Evolutionary conservation across 2,329 filamentous ascomycete genomes (phyloP).

Genomic region (Penicillium digitatum): DNA sequence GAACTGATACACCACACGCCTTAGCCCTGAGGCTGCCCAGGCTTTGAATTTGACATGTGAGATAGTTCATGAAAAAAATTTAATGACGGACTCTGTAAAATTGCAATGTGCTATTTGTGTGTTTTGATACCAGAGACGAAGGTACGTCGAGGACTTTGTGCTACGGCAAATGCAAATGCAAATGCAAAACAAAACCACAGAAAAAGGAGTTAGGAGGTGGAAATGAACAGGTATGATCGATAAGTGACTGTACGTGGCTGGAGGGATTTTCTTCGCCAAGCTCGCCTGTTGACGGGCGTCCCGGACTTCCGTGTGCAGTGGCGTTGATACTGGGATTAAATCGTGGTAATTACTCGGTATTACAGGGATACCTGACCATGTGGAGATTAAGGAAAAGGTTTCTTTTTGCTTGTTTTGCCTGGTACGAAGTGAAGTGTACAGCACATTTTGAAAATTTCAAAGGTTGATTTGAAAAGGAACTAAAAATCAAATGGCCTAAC

Average conservation of each 20-base stretch:
- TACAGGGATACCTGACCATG: background rate
- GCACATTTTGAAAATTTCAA: background rate
- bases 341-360: background rate
- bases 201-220: too few relatives aligned
- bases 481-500: too few relatives aligned
- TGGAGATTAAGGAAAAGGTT: background rate
- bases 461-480: background rate
- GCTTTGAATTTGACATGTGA: background rate
- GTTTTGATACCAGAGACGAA: background rate
- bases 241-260: background rate
- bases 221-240: background rate
- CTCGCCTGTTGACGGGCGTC: background rate
- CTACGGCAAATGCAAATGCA: too few relatives aligned
- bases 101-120: background rate
- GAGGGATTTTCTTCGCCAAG: background rate
- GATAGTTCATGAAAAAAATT: background rate
- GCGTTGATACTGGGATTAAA: background rate
- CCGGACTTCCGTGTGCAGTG: background rate
- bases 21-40: background rate
- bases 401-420: background rate
- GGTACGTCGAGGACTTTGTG: background rate
- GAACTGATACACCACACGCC: background rate
- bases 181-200: too few relatives aligned
- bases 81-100: background rate
- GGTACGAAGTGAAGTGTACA: too few relatives aligned